These are phyloP conservation scores for Aspergillus sclerotioniger DNA, from an alignment of 495 filamentous ascomycete species.

Conservation along the genomic window DNA sequence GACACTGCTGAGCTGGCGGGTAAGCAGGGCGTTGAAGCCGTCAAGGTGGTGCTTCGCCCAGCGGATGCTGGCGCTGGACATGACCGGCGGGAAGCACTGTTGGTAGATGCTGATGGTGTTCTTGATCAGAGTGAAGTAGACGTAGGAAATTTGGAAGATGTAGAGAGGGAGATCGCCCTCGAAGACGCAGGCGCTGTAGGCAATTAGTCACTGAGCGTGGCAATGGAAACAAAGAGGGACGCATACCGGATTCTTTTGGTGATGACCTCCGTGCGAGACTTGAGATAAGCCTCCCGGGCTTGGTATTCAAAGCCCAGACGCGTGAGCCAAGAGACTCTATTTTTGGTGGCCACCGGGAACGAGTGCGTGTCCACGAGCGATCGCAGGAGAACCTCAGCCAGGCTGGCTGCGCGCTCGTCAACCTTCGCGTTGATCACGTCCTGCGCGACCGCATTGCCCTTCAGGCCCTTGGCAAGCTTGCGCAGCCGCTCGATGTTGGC, in stretches of 20 bases:
- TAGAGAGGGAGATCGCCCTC: slow-evolving; percentile 89
- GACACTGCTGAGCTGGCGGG: slow-evolving; percentile 79
- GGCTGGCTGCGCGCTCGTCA: slow-evolving; percentile 76
- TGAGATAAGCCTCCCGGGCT: slow-evolving; percentile 81
- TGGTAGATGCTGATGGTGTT: slow-evolving; percentile 89
- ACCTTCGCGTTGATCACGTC: slow-evolving; percentile 87
- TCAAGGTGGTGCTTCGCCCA: slow-evolving; percentile 95
- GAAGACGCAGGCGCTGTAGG: slow-evolving; percentile 78
- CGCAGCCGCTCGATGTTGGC: slow-evolving; percentile 77
- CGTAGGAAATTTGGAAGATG: slow-evolving; percentile 92
- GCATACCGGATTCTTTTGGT: slow-evolving; percentile 76
- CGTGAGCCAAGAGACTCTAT: slow-evolving; percentile 76
- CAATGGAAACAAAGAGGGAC: not conserved
- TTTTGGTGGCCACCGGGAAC: slow-evolving; percentile 65
- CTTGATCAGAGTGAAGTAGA: slow-evolving; percentile 90
- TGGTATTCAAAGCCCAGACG: slow-evolving; percentile 86
- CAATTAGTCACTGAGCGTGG: slow-evolving; percentile 23
- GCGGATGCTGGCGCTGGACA: slow-evolving; percentile 89
- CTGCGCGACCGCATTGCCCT: slow-evolving; percentile 79
- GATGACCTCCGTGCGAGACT: slow-evolving; percentile 71
- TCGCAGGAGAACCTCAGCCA: slow-evolving; percentile 71
- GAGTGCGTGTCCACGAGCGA: slow-evolving; percentile 72
- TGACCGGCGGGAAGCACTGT: slow-evolving; percentile 77
- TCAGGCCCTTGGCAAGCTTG: slow-evolving; percentile 71
- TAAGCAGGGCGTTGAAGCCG: slow-evolving; percentile 79